Evolutionary conservation across 2,329 filamentous ascomycete genomes (phyloP), one percentile per base, ranked within the genome.

Genomic region (Colletotrichum sp.): DNA sequence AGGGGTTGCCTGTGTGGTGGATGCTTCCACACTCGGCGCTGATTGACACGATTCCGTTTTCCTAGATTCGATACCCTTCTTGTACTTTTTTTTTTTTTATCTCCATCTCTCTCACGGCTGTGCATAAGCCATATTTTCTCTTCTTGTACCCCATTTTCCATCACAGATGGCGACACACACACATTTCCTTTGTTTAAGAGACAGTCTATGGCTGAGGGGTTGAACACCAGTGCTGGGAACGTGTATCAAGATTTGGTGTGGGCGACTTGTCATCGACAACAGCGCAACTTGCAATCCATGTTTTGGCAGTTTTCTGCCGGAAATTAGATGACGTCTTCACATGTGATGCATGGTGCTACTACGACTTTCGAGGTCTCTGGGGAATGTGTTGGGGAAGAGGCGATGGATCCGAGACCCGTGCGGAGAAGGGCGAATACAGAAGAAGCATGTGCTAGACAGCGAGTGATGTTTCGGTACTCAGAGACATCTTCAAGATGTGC

Each of bases 21-120:
- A 59, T 16, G 30, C 30, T 34, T 70, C 48, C 24, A 48, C 30
- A 9, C 26, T 6, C 34, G 24, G 64, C 32, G 36, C 63, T 60
- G 39, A 34, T 72, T 68, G 77, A 75, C 34, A 60, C 39, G 77
- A 78, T 78, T 81, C 72, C 71, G 48, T 28, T 70, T 79, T 79
- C 79, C 32, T 71, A 68, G 71, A 78, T 72, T 80, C 77, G 80
- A 81, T 81, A 81, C 80, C 80, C 80, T 80, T 79, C 70, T 74
- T 78, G 62, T 77, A 59, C 72, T 18, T 77, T 59, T 71, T 52
- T 62, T 24, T 44, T 32, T n/a, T 13, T 3, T 16, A 12, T 76
- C 36, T 71, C 48, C 28, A 32, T 60, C 6, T 16, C 9, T 60
- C 26, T 18, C 18, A 34, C 64, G 57, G 65, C 66, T 64, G 60